Base-by-base conservation (phyloP, 345 rosid genomes). In the Eutrema heterophyllum region DNA sequence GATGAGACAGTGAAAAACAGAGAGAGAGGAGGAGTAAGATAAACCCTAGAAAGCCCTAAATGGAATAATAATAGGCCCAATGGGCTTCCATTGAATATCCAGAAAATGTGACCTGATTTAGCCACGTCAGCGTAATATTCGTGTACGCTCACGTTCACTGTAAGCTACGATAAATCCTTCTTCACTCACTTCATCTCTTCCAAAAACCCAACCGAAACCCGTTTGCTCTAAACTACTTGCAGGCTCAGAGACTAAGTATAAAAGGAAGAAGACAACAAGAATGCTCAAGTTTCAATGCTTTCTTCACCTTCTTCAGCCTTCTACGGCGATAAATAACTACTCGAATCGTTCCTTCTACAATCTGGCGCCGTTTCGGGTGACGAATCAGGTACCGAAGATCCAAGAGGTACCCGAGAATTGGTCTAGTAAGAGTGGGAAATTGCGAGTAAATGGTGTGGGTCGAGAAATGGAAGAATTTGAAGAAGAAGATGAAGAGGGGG, bases 301-400 rank as follows among this genome's bases (percentile, higher is more conserved):
- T 40, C 14, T 58, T 50, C 72, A 57, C 30, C 39, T 70, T 40
- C 5, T 40, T 50, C 80, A 57, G 16, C 63, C 64, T 71, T 59
- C 24, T 5, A 38, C 7, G 53, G 36, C 60, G 36, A 82, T 36
- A 2, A 45, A 0, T 16, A 50, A 6, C 9, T 63, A 57, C 46
- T 54, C 54, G 18, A 67, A 6, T 54, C 36, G 44, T 64, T 74
- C 33, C 56, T 16, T 57, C 26, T 4, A 29, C 40, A 60, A 60
- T 61, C 59, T 68, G 29, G 59, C 81, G 38, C 78, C 74, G 73
- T 67, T 71, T 77, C 71, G 84, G 41, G 46, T 30, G 44, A 36
- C 43, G 5, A 49, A 72, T 40, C 45, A 73, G 13, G 4, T 45
- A 41, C 46, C 33, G 21, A 79, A 45, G 73, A 45, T 58, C 30